phyloP scores from a whole-genome alignment of 75 land plant species.

The Sequoia sempervirens region DNA sequence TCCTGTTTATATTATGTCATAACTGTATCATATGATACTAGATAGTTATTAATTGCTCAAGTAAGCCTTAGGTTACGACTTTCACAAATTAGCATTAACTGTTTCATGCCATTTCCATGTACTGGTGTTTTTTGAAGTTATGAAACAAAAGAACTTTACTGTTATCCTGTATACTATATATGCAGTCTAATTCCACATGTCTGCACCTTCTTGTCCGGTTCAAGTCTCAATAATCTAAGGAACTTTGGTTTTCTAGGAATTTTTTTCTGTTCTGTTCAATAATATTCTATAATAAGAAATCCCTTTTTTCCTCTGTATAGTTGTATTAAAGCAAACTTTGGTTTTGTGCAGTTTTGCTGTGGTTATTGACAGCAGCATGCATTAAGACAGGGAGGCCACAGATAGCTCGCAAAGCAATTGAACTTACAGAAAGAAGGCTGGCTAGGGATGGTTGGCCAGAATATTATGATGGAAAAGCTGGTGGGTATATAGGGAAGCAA shows the following conservation, averaged over 20 bases:
- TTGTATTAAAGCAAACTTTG: conserved; percentile 5
- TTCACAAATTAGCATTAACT: neutral
- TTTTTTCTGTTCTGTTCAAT: neutral
- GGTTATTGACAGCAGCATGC: conserved; percentile 78
- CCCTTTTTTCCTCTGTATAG: neutral
- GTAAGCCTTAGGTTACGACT: neutral
- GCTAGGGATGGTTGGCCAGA: conserved; percentile 75
- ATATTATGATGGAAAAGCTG: conserved; percentile 77
- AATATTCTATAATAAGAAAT: neutral
- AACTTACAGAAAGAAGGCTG: conserved; percentile 53
- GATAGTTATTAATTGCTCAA: neutral
- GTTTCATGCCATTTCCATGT: neutral
- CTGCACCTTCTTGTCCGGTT: neutral
- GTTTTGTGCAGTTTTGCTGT: conserved; percentile 62
- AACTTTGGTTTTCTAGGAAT: neutral
- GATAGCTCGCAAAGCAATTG: conserved; percentile 63
- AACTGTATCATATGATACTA: neutral
- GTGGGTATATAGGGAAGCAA: conserved; percentile 71
- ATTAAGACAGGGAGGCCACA: conserved; percentile 62
- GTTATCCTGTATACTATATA: neutral
- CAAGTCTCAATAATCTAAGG: neutral
- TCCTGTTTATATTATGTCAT: neutral
- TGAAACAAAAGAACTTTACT: neutral
- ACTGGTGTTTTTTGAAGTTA: neutral
- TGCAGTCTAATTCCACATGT: neutral